Percentiles rank a stretch among this genome's conserved stretches.
Evolutionary conservation across 176 grass and related monocot genomes (phyloP).

Genomic region (Secale cereale): DNA sequence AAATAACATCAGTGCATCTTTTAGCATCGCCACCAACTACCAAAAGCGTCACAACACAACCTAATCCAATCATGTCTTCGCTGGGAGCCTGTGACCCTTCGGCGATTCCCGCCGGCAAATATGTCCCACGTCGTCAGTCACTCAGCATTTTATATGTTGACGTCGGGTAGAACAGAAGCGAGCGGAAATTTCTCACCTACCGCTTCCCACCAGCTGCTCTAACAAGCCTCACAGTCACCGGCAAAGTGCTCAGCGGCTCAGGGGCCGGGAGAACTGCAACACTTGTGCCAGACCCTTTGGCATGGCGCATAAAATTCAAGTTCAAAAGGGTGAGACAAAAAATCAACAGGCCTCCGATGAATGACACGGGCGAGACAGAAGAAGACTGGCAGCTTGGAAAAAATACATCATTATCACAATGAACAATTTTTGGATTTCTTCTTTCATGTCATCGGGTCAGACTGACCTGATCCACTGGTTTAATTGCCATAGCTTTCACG

Average conservation of each 20-base stretch:
- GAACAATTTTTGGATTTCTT: background rate
- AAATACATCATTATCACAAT: background rate
- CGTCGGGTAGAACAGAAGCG: too few relatives aligned
- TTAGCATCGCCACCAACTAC: conserved; percentile 3
- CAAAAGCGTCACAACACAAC: background rate
- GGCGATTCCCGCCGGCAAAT: background rate
- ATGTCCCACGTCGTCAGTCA: background rate
- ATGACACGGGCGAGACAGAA: background rate
- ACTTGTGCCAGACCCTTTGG: too few relatives aligned
- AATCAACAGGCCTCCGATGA: background rate
- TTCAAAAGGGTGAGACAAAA: background rate
- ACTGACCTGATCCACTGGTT: background rate
- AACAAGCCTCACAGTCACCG: background rate
- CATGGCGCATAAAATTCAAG: background rate
- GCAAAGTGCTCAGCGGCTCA: background rate
- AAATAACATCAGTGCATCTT: background rate
- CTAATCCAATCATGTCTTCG: background rate
- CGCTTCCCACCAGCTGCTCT: background rate
- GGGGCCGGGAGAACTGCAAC: too few relatives aligned
- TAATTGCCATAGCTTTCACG: background rate
- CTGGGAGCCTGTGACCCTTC: background rate
- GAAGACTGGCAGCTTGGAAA: background rate
- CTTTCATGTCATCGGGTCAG: background rate
- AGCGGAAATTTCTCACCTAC: conserved; percentile 1
- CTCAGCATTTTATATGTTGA: background rate